A percentile compares a stretch with the other conserved stretches of the same genome.
These are phyloP conservation scores for Fusarium sp. DNA, from an alignment of 2,329 filamentous ascomycete genomes.

Conservation along the genomic window DNA sequence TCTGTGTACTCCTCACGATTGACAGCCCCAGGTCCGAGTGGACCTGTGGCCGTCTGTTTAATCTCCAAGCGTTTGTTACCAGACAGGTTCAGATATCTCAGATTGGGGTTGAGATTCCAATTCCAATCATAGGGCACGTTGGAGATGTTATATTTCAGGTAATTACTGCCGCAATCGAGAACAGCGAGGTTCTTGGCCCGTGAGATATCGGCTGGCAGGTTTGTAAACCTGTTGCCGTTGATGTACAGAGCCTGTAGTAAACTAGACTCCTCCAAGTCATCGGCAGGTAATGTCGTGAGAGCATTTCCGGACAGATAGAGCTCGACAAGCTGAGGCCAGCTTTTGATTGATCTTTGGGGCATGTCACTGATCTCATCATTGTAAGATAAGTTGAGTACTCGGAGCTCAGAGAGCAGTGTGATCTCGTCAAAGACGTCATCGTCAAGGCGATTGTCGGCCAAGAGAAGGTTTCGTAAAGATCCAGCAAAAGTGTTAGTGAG, in stretches of 20 bases:
- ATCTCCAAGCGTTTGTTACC: slow-evolving; percentile 98
- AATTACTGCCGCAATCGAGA: slow-evolving; percentile 94
- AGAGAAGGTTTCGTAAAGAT: slow-evolving; percentile 83
- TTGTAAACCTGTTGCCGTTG: slow-evolving; percentile 98
- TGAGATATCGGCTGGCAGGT: slow-evolving; percentile 92
- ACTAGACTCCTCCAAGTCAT: slow-evolving; percentile 91
- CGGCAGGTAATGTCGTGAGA: slow-evolving; percentile 87
- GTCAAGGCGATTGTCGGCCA: slow-evolving; percentile 93
- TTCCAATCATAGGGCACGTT: slow-evolving; percentile 99
- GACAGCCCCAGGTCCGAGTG: slow-evolving; percentile 62
- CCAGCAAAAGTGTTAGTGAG: slow-evolving; percentile 88
- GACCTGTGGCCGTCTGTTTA: slow-evolving; percentile 65
- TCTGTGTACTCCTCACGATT: slow-evolving; percentile 80
- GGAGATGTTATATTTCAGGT: slow-evolving; percentile 96
- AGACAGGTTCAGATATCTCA: slow-evolving; percentile 94
- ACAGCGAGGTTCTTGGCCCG: slow-evolving; percentile 92
- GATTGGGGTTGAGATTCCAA: slow-evolving; percentile 97
- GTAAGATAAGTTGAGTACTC: slow-evolving; percentile 92
- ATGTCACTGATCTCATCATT: slow-evolving; percentile 90
- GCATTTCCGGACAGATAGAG: slow-evolving; percentile 96
- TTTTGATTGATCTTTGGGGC: slow-evolving; percentile 85
- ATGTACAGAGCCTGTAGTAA: slow-evolving; percentile 90
- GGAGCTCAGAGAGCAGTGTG: slow-evolving; percentile 81
- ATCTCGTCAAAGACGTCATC: slow-evolving; percentile 97
- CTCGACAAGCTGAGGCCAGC: slow-evolving; percentile 90